Percentiles rank a stretch among this genome's conserved stretches.
These are phyloP conservation scores for Fraxinus pennsylvanica DNA, from an alignment of 257 asterid genomes.

Conservation along the genomic window DNA sequence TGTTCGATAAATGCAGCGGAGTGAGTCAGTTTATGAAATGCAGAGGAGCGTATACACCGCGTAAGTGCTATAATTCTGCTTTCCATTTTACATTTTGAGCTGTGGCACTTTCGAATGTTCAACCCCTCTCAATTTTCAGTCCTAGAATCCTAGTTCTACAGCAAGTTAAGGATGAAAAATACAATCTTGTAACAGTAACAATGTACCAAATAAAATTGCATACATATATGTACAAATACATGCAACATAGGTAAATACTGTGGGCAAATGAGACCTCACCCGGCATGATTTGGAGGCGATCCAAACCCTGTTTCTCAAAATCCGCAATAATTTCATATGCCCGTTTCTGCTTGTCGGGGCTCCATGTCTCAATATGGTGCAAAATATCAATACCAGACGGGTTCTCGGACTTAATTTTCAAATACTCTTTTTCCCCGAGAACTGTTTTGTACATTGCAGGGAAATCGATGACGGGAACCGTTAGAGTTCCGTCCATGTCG, in stretches of 20 bases:
- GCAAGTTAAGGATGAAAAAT: background rate
- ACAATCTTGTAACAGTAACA: background rate
- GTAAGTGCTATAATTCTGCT: background rate
- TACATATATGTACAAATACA: background rate
- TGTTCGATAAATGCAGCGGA: no score
- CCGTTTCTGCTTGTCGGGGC: conserved; percentile 58
- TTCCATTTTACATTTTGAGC: background rate
- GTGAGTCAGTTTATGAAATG: no score
- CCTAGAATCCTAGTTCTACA: background rate
- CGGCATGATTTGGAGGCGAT: conserved; percentile 93
- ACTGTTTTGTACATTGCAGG: conserved; percentile 87
- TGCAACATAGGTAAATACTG: background rate
- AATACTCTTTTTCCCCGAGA: conserved; percentile 73
- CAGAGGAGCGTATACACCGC: background rate
- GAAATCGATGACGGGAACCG: conserved; percentile 91
- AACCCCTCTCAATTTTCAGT: background rate
- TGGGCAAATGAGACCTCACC: conserved; percentile 44
- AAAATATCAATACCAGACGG: conserved; percentile 87
- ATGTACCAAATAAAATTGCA: background rate
- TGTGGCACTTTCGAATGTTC: background rate
- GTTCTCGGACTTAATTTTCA: conserved; percentile 39
- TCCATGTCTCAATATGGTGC: conserved; percentile 84
- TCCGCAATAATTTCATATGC: conserved; percentile 75
- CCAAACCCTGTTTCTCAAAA: conserved; percentile 75
- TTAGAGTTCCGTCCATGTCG: conserved; percentile 98